Conservation (phyloP, 768 basidiomycete species). For the Pisolithus orientalis region DNA sequence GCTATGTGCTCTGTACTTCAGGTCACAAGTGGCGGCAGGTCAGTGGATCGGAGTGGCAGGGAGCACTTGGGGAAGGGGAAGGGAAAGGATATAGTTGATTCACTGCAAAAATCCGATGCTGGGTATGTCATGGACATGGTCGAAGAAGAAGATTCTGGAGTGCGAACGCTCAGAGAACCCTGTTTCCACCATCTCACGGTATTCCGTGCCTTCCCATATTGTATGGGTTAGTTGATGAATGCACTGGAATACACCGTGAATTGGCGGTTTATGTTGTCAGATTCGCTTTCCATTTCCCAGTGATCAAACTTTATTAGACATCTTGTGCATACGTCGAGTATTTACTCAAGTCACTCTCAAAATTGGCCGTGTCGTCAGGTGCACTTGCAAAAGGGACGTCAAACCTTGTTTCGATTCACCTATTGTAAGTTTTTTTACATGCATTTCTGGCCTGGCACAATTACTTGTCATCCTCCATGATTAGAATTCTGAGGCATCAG, state of each 20-base stretch:
- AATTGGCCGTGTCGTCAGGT: slow-evolving; percentile 7
- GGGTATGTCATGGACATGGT: too few species aligned
- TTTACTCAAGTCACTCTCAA: slow-evolving; percentile 23
- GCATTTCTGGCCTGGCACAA: not conserved
- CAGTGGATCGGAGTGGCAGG: too few species aligned
- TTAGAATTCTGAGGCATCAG: slow-evolving; percentile 13
- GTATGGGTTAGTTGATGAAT: slow-evolving; percentile 22
- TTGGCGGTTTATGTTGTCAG: not conserved
- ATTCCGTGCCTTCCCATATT: slow-evolving; percentile 32
- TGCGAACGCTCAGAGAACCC: too few species aligned
- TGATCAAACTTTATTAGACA: slow-evolving; percentile 11
- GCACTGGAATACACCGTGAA: slow-evolving; percentile 26
- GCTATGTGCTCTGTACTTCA: too few species aligned
- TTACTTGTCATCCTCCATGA: slow-evolving; percentile 10
- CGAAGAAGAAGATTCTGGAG: too few species aligned
- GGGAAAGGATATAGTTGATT: too few species aligned
- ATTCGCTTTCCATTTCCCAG: not conserved
- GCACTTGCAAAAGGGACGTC: slow-evolving; percentile 33
- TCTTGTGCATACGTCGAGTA: slow-evolving; percentile 27
- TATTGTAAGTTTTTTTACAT: slow-evolving; percentile 33
- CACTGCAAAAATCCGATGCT: too few species aligned
- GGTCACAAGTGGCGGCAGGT: too few species aligned
- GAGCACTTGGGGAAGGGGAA: too few species aligned
- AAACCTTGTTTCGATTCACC: slow-evolving; percentile 39
- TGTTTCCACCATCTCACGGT: slow-evolving; percentile 16